Percentiles rank a stretch among this genome's conserved stretches.
Conservation (phyloP, 2,329 filamentous ascomycete species). For the Pseudogymnoascus sp. region DNA sequence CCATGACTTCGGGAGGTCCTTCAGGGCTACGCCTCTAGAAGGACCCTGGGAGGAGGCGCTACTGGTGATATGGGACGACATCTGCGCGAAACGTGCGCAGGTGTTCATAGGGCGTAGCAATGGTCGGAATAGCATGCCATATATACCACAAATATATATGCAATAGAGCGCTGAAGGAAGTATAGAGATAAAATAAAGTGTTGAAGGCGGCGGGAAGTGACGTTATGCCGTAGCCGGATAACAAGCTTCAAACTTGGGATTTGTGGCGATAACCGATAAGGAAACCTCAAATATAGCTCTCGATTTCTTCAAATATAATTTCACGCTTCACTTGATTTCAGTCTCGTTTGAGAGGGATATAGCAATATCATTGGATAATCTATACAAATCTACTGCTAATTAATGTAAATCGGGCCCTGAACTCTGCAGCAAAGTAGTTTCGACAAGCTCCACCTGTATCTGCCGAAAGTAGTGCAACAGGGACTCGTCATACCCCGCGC, state of each 20-base stretch:
- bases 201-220: neutral
- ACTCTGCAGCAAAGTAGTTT: neutral
- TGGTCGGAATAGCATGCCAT: constrained; percentile 24
- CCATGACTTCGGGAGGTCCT: constrained; percentile 58
- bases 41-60: constrained; percentile 16
- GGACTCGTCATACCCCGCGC: neutral
- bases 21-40: constrained; percentile 32
- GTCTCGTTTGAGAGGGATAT: neutral
- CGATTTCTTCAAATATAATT: neutral
- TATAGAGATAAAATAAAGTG: neutral
- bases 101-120: constrained; percentile 21
- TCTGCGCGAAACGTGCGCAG: constrained; percentile 36
- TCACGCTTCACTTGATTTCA: neutral
- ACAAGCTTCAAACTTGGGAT: neutral
- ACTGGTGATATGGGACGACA: constrained; percentile 37
- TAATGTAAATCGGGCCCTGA: neutral
- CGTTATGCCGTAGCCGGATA: constrained; percentile 2
- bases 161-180: neutral
- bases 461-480: neutral
- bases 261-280: neutral
- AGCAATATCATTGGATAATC: neutral
- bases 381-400: neutral
- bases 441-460: neutral
- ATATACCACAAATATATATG: neutral
- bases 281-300: neutral